Percentiles rank a stretch among this genome's conserved stretches.
Conservation (phyloP, 2,329 filamentous ascomycete genomes). For the Dothistroma septosporum region DNA sequence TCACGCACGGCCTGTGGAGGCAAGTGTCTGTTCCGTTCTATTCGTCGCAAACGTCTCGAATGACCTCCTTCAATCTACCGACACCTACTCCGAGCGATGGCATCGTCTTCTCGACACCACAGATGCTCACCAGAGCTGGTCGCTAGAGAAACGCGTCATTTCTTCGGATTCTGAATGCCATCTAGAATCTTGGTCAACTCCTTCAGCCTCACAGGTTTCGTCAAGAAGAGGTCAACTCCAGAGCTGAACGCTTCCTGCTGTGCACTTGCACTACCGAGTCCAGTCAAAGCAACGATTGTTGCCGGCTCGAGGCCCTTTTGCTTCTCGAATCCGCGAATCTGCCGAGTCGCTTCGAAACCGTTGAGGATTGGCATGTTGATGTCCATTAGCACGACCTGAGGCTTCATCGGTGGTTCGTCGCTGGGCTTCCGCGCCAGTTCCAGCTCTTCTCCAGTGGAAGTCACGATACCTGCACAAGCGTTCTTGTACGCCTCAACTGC, state of each 20-base stretch:
- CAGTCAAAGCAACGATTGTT: constrained; percentile 33
- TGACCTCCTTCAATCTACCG: too few species aligned
- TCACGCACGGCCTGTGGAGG: background rate
- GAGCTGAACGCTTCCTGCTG: constrained; percentile 32
- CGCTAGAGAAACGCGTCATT: background rate
- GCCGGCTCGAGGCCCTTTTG: constrained; percentile 24
- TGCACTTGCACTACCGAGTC: constrained; percentile 28
- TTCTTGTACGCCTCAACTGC: constrained; percentile 45
- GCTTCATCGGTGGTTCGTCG: constrained; percentile 8
- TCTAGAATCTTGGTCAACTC: constrained; percentile 24
- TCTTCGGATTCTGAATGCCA: constrained; percentile 10
- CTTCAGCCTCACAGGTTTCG: constrained; percentile 29
- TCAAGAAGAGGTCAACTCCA: constrained; percentile 33
- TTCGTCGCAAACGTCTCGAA: too few species aligned
- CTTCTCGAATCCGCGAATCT: constrained; percentile 32
- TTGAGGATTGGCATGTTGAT: constrained; percentile 34
- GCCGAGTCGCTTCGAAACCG: constrained; percentile 34
- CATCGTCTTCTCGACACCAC: too few species aligned
- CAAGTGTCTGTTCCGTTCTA: too few species aligned
- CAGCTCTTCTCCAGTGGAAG: constrained; percentile 4
- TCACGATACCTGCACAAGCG: background rate
- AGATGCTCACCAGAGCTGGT: too few species aligned
- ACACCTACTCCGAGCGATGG: too few species aligned
- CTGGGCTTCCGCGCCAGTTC: constrained; percentile 1
- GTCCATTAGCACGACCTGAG: constrained; percentile 42